Evolutionary conservation across 2,329 filamentous ascomycete species (phyloP).

Genomic region (Coniochaeta prunicola): DNA sequence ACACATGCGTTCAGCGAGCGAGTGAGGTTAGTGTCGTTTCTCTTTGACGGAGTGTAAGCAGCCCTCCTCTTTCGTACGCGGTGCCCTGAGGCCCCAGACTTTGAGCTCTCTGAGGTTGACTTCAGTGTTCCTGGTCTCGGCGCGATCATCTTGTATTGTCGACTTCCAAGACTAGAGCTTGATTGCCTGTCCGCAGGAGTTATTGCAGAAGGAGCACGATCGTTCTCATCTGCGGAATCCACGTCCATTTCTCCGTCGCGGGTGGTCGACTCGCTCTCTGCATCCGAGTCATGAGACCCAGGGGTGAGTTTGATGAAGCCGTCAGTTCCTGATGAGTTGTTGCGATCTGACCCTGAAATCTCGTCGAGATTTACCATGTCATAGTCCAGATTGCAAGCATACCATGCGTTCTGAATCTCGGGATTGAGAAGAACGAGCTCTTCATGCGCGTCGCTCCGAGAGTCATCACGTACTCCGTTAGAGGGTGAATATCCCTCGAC

Average conservation of each 20-base stretch:
- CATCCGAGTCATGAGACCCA: background rate
- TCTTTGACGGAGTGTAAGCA: slow-evolving; percentile 11
- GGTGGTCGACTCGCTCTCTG: background rate
- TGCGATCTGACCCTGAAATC: slow-evolving; percentile 2
- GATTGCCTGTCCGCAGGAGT: background rate
- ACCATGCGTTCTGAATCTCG: slow-evolving; percentile 7
- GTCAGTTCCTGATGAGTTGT: slow-evolving; percentile 2
- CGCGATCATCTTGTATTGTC: slow-evolving; percentile 10
- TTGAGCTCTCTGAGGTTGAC: slow-evolving; percentile 1
- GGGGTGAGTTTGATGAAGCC: background rate
- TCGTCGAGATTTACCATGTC: slow-evolving; percentile 5
- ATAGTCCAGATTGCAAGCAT: slow-evolving; percentile 12
- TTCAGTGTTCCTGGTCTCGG: slow-evolving; percentile 7
- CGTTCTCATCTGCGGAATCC: background rate
- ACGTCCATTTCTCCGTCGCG: background rate
- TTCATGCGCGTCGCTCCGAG: background rate
- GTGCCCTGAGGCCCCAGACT: slow-evolving; percentile 5
- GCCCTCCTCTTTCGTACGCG: slow-evolving; percentile 14
- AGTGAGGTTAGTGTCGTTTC: slow-evolving; percentile 15
- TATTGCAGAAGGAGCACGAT: background rate
- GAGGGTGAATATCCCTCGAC: background rate
- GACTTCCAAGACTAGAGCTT: background rate
- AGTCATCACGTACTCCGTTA: background rate
- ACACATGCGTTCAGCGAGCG: slow-evolving; percentile 16
- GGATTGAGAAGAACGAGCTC: slow-evolving; percentile 14